Percentiles rank a stretch among this genome's conserved stretches.
These are phyloP conservation scores for Candida ficus DNA, from an alignment of 805 yeast species.

Conservation along the genomic window DNA sequence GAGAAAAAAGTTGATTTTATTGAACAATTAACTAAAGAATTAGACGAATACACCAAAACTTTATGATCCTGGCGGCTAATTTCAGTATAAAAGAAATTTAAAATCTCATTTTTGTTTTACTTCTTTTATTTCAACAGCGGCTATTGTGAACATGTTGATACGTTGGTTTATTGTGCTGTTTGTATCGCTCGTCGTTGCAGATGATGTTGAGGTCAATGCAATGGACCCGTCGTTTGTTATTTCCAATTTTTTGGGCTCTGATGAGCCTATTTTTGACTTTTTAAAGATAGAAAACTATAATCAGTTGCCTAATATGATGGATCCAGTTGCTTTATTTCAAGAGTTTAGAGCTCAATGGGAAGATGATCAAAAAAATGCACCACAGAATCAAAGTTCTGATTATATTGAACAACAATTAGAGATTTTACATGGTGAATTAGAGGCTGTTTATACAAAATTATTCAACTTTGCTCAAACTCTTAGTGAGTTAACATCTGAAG, in stretches of 20 bases:
- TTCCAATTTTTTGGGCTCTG: neutral
- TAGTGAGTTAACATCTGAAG: slow-evolving; percentile 12
- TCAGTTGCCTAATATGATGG: slow-evolving; percentile 1
- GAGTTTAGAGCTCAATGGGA: slow-evolving; percentile 7
- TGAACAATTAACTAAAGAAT: slow-evolving; percentile 15
- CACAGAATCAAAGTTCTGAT: slow-evolving; percentile 8
- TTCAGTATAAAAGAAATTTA: neutral
- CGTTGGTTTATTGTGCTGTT: neutral
- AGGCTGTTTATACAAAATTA: slow-evolving; percentile 12
- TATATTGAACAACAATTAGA: slow-evolving; percentile 11
- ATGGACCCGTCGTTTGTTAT: neutral
- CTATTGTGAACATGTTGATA: neutral
- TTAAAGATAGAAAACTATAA: slow-evolving; percentile 6
- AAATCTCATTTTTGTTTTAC: too few species aligned
- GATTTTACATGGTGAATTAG: slow-evolving; percentile 10
- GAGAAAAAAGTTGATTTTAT: slow-evolving; percentile 15
- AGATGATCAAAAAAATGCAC: slow-evolving; percentile 1
- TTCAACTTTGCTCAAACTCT: slow-evolving; percentile 13
- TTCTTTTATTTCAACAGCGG: neutral
- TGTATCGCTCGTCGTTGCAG: neutral
- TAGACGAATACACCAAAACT: slow-evolving; percentile 15
- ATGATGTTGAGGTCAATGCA: neutral
- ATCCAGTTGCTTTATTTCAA: slow-evolving; percentile 6
- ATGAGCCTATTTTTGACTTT: slow-evolving; percentile 6
- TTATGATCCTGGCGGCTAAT: slow-evolving; percentile 16